Conservation (phyloP, 306 rosid genomes). For the Inga oerstediana region DNA sequence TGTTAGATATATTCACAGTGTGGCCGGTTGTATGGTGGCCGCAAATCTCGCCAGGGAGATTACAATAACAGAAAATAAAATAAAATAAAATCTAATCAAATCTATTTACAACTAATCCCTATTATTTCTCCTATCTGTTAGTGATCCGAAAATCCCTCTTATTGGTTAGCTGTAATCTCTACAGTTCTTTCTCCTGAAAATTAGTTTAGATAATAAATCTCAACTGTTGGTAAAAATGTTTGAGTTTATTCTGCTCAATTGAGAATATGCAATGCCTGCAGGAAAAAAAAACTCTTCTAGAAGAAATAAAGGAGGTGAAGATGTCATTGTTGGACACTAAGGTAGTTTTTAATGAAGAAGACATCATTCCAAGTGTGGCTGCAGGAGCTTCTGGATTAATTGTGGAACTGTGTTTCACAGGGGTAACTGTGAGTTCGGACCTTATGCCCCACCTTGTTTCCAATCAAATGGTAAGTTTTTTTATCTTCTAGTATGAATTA, state of each 20-base stretch:
- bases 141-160: too few relatives aligned
- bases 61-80: too few relatives aligned
- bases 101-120: too few relatives aligned
- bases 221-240: background rate
- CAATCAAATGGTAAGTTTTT: slow-evolving; percentile 32
- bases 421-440: slow-evolving; percentile 27
- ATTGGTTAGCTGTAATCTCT: too few relatives aligned
- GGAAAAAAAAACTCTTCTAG: slow-evolving; percentile 34
- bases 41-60: too few relatives aligned
- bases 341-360: slow-evolving; percentile 37
- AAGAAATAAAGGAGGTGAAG: slow-evolving; percentile 49
- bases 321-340: slow-evolving; percentile 37
- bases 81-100: too few relatives aligned
- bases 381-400: slow-evolving; percentile 30
- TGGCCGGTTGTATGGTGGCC: too few relatives aligned
- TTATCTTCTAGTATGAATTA: slow-evolving; percentile 14
- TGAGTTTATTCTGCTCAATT: background rate
- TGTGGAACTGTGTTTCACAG: slow-evolving; percentile 34
- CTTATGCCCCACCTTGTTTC: background rate
- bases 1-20: too few relatives aligned
- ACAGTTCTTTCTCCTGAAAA: background rate
- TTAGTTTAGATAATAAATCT: too few relatives aligned
- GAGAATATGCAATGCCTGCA: slow-evolving; percentile 22
- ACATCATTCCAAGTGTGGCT: slow-evolving; percentile 18
- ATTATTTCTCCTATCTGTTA: too few relatives aligned